phyloP scores from a whole-genome alignment of 192 early-diverging fungal species.

The Phlyctochytrium arcticum region DNA sequence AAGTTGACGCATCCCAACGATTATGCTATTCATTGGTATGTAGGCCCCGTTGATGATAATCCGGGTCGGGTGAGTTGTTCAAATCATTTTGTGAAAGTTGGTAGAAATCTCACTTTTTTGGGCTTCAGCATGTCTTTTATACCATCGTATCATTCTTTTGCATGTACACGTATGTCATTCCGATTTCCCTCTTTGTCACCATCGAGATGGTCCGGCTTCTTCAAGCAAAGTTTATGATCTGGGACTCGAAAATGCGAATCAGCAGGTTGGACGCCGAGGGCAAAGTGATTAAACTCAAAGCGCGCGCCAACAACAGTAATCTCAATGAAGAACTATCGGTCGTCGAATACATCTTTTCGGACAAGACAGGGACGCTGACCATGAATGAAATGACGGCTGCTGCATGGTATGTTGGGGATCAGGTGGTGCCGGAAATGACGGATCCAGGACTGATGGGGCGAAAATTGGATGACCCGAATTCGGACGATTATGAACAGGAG shows the following conservation, averaged over 20 bases:
- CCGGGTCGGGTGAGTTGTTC: constrained; percentile 6
- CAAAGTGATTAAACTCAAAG: constrained; percentile 16
- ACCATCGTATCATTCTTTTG: constrained; percentile 44
- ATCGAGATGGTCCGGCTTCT: constrained; percentile 65
- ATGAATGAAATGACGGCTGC: constrained; percentile 44
- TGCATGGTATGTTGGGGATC: constrained; percentile 60
- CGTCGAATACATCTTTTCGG: constrained; percentile 82
- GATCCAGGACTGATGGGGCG: constrained; percentile 36
- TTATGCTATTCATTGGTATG: constrained; percentile 41
- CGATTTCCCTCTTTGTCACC: constrained; percentile 71
- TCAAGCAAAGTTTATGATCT: constrained; percentile 62
- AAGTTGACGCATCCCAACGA: constrained; percentile 8
- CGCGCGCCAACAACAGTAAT: constrained; percentile 48
- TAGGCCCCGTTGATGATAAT: constrained; percentile 17
- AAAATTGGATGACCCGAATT: constrained; percentile 36
- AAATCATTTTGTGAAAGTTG: constrained; percentile 5
- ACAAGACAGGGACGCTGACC: constrained; percentile 60
- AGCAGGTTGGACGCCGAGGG: constrained; percentile 8
- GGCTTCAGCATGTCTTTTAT: constrained; percentile 27
- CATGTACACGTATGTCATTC: constrained; percentile 68
- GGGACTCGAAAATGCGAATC: constrained; percentile 56
- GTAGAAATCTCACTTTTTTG: background rate
- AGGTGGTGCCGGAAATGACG: constrained; percentile 65
- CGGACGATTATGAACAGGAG: constrained; percentile 1
- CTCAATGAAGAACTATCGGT: constrained; percentile 80